Base-by-base conservation (phyloP, 495 filamentous ascomycete species). In the Hypoxylon rickii region DNA sequence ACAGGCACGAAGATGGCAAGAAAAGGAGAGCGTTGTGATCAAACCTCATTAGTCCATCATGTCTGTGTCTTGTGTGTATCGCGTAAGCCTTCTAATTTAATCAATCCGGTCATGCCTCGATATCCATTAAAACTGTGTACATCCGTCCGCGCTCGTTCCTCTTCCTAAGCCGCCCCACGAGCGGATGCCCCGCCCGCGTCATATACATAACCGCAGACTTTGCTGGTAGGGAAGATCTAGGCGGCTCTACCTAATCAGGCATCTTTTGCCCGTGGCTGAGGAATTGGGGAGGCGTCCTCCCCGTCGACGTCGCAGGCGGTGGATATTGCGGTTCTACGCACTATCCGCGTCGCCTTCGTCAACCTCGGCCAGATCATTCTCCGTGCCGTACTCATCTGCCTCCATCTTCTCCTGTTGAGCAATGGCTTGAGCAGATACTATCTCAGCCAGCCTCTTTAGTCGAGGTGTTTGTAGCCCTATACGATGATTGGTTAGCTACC, bases 341-440 rank as follows among this genome's bases (percentile, higher is more conserved):
- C 36, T 55, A 44, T 65, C 65, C 8, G 24, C 63, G 13, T 52
- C 61, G 34, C 56, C 69, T 59, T 81, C 75, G 24, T 76, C 76
- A 2, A 74, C 73, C 41, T 78, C 71, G 16, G 70, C 70, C 29
- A 79, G 55, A 29, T 72, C 73, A 31, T 62, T 67, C 31, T 68
- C 79, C 31, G 68, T 68, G 37, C 68, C 75, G 26, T 75, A 75
- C n/a, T 64, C 75, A 5, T 61, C 65, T 31, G 18, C 67, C 19
- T 92, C 89, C 45, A 89, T 73, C 75, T 87, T 92, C 73, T 95
- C 90, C 71, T 95, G 89, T 67, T 96, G 90, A 44, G 90, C 90
- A 58, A 96, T 91, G 21, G 94, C 94, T 73, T 97, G 94, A 33
- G 90, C 88, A 26, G 89, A 94, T 22, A 99, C 95, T 65, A 99